Base-by-base conservation (phyloP, 1,284 basidiomycete genomes). In the Mycena citricolor region DNA sequence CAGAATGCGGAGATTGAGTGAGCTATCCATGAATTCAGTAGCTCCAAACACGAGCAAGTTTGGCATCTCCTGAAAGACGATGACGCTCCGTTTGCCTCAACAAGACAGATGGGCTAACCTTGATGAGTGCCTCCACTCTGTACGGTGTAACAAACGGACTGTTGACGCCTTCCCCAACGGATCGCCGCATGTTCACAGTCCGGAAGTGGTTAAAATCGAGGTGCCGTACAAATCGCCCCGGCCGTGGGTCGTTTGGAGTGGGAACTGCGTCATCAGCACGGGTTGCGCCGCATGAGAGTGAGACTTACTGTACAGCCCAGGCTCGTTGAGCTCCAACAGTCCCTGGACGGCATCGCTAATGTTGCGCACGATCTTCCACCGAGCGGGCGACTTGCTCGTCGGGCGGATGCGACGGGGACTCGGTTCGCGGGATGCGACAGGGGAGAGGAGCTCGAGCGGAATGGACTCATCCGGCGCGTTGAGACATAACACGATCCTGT, bases 11-110 rank as follows among this genome's bases (percentile, higher is more conserved):
- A 87, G 70, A 7, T 85, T 87, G 33, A 97, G 70, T 1, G 93
- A 85, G 2, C 91, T 90, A 56, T 97, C 93, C 87, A 97, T 95
- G 61, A 94, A 97, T 63, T 95, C 93, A 0, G 92, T 95, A n/a
- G 90, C 91, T 22, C 90, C 91, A 54, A 95, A 89, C 2, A 83
- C 76, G 11, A 74, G 73, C 19, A 95, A 70, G 56, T 89, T 91
- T 0, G 90, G 90, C 64, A 86, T 82, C 76, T 94, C 90, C 88
- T 92, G 55, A 26, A 44, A 32, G 26, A 39, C 30, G 33, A 4
- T 34, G 12, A 8, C n/a, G 7, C 8, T 28, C 10, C 47, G 29
- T 36, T 14, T 25, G 39, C 22, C 38, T 19, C 36, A 17, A 22
- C 28, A 8, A 12, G 28, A 11, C 41, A 43, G 29, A 43, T 38